A percentile compares a stretch with the other conserved stretches of the same genome.
Conservation (phyloP, 192 early-diverging fungal genomes). For the Rhizophagus sp. region DNA sequence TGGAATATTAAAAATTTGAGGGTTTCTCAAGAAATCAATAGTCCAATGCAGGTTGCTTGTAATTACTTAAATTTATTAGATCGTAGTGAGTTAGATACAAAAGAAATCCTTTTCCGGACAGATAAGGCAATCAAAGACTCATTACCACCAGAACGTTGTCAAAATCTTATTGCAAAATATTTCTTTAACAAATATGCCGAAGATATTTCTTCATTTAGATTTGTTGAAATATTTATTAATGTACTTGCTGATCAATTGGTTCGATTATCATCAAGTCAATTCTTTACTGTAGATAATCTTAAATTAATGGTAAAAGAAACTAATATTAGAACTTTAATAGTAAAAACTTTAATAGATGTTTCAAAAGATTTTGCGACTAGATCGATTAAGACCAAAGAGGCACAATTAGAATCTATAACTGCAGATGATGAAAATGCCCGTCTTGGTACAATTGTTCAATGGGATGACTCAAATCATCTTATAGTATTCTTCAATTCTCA, state of each 20-base stretch:
- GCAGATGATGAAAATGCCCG: not conserved
- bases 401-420: not conserved
- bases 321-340: constrained; percentile 20
- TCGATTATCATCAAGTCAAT: constrained; percentile 30
- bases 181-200: constrained; percentile 22
- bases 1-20: constrained; percentile 29
- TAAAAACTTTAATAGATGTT: constrained; percentile 14
- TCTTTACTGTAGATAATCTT: constrained; percentile 28
- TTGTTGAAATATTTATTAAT: constrained; percentile 32
- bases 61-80: constrained; percentile 17
- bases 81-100: not conserved
- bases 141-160: not conserved
- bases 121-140: not conserved
- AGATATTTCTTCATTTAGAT: constrained; percentile 24
- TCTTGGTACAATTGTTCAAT: not conserved
- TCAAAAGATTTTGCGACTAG: constrained; percentile 21
- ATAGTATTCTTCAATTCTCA: constrained; percentile 25
- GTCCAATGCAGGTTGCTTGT: constrained; percentile 27
- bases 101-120: constrained; percentile 6
- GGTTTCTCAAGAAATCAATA: constrained; percentile 11
- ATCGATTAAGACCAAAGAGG: not conserved
- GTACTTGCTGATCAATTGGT: constrained; percentile 35
- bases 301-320: constrained; percentile 20
- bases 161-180: constrained; percentile 18
- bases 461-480: not conserved